A percentile compares a stretch with the other conserved stretches of the same genome.
phyloP scores from a whole-genome alignment of 2,329 filamentous ascomycete species.

The Bipolaris zeicola region DNA sequence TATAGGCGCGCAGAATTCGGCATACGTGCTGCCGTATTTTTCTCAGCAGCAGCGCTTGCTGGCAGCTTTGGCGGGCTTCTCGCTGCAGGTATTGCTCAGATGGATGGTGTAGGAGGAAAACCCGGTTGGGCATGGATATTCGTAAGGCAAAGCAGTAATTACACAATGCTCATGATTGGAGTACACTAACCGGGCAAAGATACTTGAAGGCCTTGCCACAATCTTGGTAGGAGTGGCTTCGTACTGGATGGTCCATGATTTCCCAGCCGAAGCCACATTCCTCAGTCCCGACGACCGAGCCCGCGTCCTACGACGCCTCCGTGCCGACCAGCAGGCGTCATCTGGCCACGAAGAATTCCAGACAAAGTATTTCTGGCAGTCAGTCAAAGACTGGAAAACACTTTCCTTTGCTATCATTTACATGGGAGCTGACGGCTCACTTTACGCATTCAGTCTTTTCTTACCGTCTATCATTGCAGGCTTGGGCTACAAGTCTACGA shows the following conservation, averaged over 20 bases:
- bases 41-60: constrained; percentile 78
- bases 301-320: constrained; percentile 73
- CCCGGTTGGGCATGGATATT: constrained; percentile 55
- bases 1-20: constrained; percentile 81
- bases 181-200: constrained; percentile 21
- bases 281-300: constrained; percentile 71
- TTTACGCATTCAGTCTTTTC: constrained; percentile 80
- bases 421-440: constrained; percentile 72
- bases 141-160: constrained; percentile 31
- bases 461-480: constrained; percentile 76
- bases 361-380: constrained; percentile 72
- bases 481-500: constrained; percentile 63
- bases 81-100: constrained; percentile 72
- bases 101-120: constrained; percentile 64
- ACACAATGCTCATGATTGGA: no score
- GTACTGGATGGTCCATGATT: constrained; percentile 83
- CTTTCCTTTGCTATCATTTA: constrained; percentile 76
- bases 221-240: constrained; percentile 66
- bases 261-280: constrained; percentile 74
- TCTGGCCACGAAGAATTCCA: constrained; percentile 77
- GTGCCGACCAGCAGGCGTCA: constrained; percentile 73
- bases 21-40: constrained; percentile 80
- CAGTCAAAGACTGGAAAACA: constrained; percentile 83
- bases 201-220: constrained; percentile 73
- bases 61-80: constrained; percentile 78